Conservation (phyloP, 306 rosid species). For the Hylodesmum podocarpum region DNA sequence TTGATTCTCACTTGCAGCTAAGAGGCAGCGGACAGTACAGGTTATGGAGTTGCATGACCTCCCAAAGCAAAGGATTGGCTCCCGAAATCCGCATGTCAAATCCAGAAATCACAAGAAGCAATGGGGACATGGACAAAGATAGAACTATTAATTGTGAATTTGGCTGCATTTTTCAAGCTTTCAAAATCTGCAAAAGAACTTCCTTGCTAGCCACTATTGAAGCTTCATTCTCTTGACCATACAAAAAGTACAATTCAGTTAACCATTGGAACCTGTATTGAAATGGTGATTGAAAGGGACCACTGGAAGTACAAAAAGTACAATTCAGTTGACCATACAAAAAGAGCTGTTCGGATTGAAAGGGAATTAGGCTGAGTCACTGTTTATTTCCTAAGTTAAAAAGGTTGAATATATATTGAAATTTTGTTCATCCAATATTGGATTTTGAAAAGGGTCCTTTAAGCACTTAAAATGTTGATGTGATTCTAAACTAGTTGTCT, state of each 20-base stretch:
- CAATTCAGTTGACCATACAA: constrained; percentile 26
- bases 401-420: constrained; percentile 25
- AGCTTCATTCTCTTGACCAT: constrained; percentile 21
- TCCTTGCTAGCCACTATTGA: not conserved
- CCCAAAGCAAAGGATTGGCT: constrained; percentile 64
- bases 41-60: constrained; percentile 85
- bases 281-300: too few species aligned
- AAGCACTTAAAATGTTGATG: constrained; percentile 10
- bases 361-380: constrained; percentile 24
- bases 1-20: constrained; percentile 51
- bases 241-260: not conserved
- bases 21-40: constrained; percentile 76
- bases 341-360: constrained; percentile 35
- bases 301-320: not conserved
- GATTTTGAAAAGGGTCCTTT: constrained; percentile 17
- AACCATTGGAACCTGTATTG: constrained; percentile 25
- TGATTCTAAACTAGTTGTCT: not conserved
- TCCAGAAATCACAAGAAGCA: constrained; percentile 56
- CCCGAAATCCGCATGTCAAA: constrained; percentile 54
- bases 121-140: constrained; percentile 59
- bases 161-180: not conserved
- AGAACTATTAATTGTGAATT: constrained; percentile 13
- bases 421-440: constrained; percentile 3
- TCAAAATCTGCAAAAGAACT: not conserved
- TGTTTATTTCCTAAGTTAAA: not conserved